A percentile compares a stretch with the other conserved stretches of the same genome.
Conservation (phyloP, 2,329 filamentous ascomycete species). For the Verticillium tricorpus region DNA sequence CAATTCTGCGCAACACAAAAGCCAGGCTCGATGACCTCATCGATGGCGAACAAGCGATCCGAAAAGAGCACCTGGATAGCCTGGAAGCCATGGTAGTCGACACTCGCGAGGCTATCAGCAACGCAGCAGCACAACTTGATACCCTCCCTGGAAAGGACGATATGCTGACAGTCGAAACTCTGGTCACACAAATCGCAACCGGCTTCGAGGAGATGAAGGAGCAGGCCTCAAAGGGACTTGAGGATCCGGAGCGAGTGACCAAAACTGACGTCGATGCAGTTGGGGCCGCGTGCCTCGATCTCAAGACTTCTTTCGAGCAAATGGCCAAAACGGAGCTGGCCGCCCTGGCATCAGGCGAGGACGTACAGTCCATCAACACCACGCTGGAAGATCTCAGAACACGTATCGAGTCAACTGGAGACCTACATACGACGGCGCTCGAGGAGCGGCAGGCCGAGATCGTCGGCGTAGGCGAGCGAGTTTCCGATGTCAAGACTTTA, state of each 20-base stretch:
- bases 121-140: slow-evolving; percentile 63
- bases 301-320: slow-evolving; percentile 73
- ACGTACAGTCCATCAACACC: slow-evolving; percentile 66
- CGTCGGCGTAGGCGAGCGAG: slow-evolving; percentile 69
- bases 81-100: slow-evolving; percentile 66
- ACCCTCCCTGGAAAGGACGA: slow-evolving; percentile 74
- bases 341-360: slow-evolving; percentile 69
- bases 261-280: slow-evolving; percentile 82
- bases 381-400: slow-evolving; percentile 61
- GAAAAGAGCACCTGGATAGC: slow-evolving; percentile 60
- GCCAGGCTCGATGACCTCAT: slow-evolving; percentile 77
- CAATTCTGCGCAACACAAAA: slow-evolving; percentile 84
- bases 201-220: slow-evolving; percentile 71
- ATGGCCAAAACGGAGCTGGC: slow-evolving; percentile 68
- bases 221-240: slow-evolving; percentile 45
- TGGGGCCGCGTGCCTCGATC: slow-evolving; percentile 76
- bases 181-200: slow-evolving; percentile 72
- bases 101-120: slow-evolving; percentile 67
- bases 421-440: slow-evolving; percentile 71
- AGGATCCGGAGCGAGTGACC: slow-evolving; percentile 61
- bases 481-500: slow-evolving; percentile 72
- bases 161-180: slow-evolving; percentile 67
- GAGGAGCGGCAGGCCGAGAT: slow-evolving; percentile 84
- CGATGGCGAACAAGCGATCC: slow-evolving; percentile 65
- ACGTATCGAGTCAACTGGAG: slow-evolving; percentile 59